phyloP scores from a whole-genome alignment of 495 filamentous ascomycete genomes.

The Aspergillus sparsus region DNA sequence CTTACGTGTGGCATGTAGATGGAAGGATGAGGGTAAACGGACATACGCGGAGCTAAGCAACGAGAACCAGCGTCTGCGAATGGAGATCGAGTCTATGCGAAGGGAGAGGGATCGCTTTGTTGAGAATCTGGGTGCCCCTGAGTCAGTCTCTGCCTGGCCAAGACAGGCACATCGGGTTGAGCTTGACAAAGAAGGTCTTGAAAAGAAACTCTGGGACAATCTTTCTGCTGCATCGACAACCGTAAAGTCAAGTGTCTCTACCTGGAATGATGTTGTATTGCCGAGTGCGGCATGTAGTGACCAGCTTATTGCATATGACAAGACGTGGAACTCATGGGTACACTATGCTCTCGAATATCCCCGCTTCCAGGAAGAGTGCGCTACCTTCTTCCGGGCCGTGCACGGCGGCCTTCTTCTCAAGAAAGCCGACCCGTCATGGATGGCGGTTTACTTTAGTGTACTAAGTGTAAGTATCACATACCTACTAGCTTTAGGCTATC shows the following conservation, averaged over 20 bases:
- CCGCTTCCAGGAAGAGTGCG: conserved; percentile 3
- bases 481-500: background rate
- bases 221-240: conserved; percentile 6
- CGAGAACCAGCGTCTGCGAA: conserved; percentile 5
- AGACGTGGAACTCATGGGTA: conserved; percentile 9
- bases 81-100: background rate
- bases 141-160: background rate
- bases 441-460: conserved; percentile 10
- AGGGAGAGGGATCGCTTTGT: background rate
- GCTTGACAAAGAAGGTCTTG: conserved; percentile 7
- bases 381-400: background rate
- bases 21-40: conserved; percentile 4
- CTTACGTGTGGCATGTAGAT: background rate
- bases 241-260: background rate
- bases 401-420: background rate
- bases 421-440: background rate
- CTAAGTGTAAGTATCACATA: background rate
- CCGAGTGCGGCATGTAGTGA: conserved; percentile 1
- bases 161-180: background rate
- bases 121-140: background rate
- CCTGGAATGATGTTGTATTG: background rate
- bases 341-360: conserved; percentile 11
- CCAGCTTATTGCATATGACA: conserved; percentile 5
- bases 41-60: conserved; percentile 5
- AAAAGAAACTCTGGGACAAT: conserved; percentile 4